Evolutionary conservation across 1,139 yeast species (phyloP), one percentile per base, ranked within the genome.

Genomic region (Yamadazyma taylorii): DNA sequence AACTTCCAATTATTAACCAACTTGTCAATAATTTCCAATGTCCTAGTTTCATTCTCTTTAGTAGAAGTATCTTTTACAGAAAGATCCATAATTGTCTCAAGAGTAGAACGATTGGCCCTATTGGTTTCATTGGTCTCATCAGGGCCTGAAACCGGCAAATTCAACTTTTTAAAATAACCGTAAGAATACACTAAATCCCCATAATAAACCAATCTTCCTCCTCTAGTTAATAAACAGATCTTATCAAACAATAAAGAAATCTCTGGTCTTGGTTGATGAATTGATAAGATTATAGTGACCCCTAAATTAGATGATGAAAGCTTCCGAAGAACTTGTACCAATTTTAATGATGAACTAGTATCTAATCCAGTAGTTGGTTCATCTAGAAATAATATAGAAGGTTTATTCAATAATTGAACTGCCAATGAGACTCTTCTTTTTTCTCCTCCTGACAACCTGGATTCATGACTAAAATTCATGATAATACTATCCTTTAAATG

Each of bases 301-400:
- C 94, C 92, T 35, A 57, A 59, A 38, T 70, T 73, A 0, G 69
- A 63, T 3, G 68, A 60, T 13, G 78, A 71, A 23, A 73, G 61
- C 44, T 75, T 73, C 46, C 78, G 76, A 42, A 88, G 68, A 0
- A 86, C 78, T 39, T 73, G 68, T n/a, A 86, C 75, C 33, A 87
- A 64, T 42, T 80, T 66, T 47, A 71, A 77, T 0, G 95, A 89
- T 9, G 89, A 80, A 38, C 81, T 79, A 2, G 95, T 83, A 56
- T 88, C 96, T 24, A 88, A 63, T 0, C 96, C 96, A 0, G 96
- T 86, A 0, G 96, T 88, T 2, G 96, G 95, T 52, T 88, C 96
- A 56, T 88, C 96, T 32, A 88, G 62, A 50, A 87, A 86, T 44
- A 88, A 60, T 2, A 87, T 63, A 0, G 90, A 79, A 0, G 96